Conservation (phyloP, 257 asterid species). For the Coffea eugenioides region DNA sequence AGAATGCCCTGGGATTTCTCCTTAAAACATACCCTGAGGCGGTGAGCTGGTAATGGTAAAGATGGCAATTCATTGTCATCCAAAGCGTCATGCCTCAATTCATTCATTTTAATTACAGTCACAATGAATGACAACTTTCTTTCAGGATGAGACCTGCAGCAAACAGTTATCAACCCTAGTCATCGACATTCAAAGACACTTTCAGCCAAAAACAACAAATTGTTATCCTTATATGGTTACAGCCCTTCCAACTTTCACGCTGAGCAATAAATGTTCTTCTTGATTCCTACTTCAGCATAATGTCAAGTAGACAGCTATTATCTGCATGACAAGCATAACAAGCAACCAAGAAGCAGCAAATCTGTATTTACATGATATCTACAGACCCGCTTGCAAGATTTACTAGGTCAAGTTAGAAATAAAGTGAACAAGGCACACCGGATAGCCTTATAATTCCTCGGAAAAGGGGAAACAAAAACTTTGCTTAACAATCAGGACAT, state of each 20-base stretch:
- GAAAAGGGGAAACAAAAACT: background rate
- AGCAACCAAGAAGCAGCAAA: background rate
- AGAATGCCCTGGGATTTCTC: too few species aligned
- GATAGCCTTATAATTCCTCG: background rate
- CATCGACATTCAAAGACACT: background rate
- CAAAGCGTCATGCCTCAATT: too few species aligned
- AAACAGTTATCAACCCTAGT: background rate
- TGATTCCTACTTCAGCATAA: background rate
- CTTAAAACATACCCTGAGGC: too few species aligned
- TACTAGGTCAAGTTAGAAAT: background rate
- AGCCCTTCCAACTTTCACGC: background rate
- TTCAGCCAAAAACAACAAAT: too few species aligned
- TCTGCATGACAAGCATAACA: background rate
- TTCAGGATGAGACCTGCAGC: background rate
- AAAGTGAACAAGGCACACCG: background rate
- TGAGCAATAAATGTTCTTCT: background rate
- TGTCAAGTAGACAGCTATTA: background rate
- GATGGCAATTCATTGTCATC: too few species aligned
- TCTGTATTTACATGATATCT: background rate
- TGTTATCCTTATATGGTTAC: too few species aligned
- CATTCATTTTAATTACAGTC: too few species aligned
- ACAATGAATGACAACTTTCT: too few species aligned
- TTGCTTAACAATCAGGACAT: constrained; percentile 13
- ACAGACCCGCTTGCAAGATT: background rate
- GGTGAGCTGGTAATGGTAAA: too few species aligned